A percentile compares a stretch with the other conserved stretches of the same genome.
These are phyloP conservation scores for Hansenula lynferdii DNA, from an alignment of 1,139 yeast species.

Conservation along the genomic window DNA sequence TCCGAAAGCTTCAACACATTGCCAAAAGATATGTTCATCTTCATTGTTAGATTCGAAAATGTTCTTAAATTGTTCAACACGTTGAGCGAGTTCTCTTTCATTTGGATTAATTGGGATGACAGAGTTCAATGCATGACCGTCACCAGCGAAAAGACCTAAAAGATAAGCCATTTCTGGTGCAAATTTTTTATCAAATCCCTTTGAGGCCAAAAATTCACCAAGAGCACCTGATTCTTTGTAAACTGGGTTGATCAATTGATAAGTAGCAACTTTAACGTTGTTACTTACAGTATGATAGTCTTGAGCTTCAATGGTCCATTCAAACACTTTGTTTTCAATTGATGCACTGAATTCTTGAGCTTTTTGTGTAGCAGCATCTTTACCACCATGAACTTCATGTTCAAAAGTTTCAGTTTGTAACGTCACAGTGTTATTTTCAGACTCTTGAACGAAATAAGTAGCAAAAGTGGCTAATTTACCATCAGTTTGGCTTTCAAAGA, in stretches of 20 bases:
- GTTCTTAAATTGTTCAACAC: conserved; percentile 5
- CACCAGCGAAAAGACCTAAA: conserved; percentile 27
- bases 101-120: conserved; percentile 25
- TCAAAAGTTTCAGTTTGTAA: conserved; percentile 18
- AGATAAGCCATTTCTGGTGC: conserved; percentile 29
- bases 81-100: conserved; percentile 18
- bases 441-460: conserved; percentile 19
- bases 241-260: conserved; percentile 32
- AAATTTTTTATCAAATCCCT: conserved; percentile 15
- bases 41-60: no score
- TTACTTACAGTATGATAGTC: conserved; percentile 22
- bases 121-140: conserved; percentile 15
- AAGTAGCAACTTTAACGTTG: conserved; percentile 24
- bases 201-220: conserved; percentile 11
- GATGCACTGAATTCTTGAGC: conserved; percentile 22
- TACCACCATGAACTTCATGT: conserved; percentile 16
- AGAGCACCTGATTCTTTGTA: conserved; percentile 27
- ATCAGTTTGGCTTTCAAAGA: conserved; percentile 12
- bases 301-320: conserved; percentile 34
- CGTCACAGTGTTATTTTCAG: conserved; percentile 4
- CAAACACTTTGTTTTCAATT: conserved; percentile 21
- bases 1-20: conserved; percentile 22
- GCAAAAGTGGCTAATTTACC: conserved; percentile 21
- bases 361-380: conserved; percentile 15
- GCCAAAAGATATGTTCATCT: no score